Base-by-base conservation (phyloP, 768 basidiomycete species). In the Saitozyma podzolica region DNA sequence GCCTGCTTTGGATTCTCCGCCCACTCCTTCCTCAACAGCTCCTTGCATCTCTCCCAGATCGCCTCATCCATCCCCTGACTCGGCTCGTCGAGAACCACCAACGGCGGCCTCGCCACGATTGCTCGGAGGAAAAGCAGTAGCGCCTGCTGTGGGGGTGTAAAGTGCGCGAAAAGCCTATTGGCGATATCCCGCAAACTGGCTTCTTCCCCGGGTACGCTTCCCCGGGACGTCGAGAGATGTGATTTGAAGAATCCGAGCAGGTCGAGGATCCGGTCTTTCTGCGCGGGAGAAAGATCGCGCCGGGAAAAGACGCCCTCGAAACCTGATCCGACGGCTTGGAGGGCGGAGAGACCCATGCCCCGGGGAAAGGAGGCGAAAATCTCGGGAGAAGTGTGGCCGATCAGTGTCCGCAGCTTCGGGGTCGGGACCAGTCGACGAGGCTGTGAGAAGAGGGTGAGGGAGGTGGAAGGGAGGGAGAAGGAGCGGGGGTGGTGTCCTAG, bases 401-500 rank as follows among this genome's bases (percentile, higher is more conserved):
- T 88, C 40, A 84, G 83, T 3, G 84, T 85, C 20, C 93, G 83
- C 45, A 79, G 58, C 52, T 82, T 79, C 0, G 88, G 83, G 0
- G 91, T 94, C 0, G 95, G 84, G 52, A 87, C 86, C 2, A 81
- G 80, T 10, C 83, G 78, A 7, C 92, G 87, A 3, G 87, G 87
- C 39, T 82, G 81, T 50, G 83, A 82, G 67, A 91, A 88, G 63
- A 91, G 83, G 10, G 74, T 72, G 16, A 91, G 82, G 61, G 83
- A 65, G 73, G 91, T 7, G 4, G 74, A 43, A 3, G 80, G 80
- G 48, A 80, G 90, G 6, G 87, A 88, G 81, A 89, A 98, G 0
- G 95, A 97, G 64, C 92, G 91, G 0, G 95, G 95, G 78, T 98
- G 95, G 75, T 95, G 92, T 29, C 95, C 95, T 0, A 92, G 92